Conservation (phyloP, 2,329 filamentous ascomycete species). For the Fusarium sambucinum region DNA sequence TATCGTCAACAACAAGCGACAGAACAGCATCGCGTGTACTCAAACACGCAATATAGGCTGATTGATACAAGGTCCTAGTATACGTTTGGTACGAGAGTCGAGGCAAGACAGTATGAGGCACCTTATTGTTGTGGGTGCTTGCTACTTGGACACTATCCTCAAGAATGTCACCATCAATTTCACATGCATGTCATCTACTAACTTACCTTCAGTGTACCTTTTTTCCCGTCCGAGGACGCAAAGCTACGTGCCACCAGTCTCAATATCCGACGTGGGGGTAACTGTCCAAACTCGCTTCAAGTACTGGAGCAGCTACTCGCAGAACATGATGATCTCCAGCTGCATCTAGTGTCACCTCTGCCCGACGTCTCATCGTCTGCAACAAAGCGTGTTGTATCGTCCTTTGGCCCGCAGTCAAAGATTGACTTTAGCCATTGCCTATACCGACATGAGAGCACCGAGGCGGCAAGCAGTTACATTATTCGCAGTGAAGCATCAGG, state of each 20-base stretch:
- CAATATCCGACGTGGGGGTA: slow-evolving; percentile 74
- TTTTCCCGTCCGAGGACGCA: slow-evolving; percentile 77
- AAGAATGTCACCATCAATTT: slow-evolving; percentile 59
- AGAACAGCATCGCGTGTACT: neutral
- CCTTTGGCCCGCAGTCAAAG: slow-evolving; percentile 59
- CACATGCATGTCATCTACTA: slow-evolving; percentile 14
- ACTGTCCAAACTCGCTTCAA: slow-evolving; percentile 78
- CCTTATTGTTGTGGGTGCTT: slow-evolving; percentile 74
- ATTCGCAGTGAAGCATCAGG: slow-evolving; percentile 70
- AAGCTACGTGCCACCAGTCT: slow-evolving; percentile 75
- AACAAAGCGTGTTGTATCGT: slow-evolving; percentile 64
- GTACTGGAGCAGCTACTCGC: slow-evolving; percentile 73
- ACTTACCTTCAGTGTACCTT: slow-evolving; percentile 65
- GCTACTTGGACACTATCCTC: slow-evolving; percentile 78
- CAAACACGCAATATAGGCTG: neutral
- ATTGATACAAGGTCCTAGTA: neutral
- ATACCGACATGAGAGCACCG: slow-evolving; percentile 64
- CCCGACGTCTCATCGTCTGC: slow-evolving; percentile 66
- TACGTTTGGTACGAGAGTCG: neutral
- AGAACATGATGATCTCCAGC: slow-evolving; percentile 45
- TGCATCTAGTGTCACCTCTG: slow-evolving; percentile 65
- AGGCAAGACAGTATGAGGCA: slow-evolving; percentile 59
- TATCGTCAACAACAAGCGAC: slow-evolving; percentile 1
- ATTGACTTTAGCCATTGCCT: slow-evolving; percentile 69
- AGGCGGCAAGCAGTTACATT: slow-evolving; percentile 77